Evolutionary conservation across 1,284 basidiomycete genomes (phyloP).

Genomic region (Sanghuangporus sanghuang): DNA sequence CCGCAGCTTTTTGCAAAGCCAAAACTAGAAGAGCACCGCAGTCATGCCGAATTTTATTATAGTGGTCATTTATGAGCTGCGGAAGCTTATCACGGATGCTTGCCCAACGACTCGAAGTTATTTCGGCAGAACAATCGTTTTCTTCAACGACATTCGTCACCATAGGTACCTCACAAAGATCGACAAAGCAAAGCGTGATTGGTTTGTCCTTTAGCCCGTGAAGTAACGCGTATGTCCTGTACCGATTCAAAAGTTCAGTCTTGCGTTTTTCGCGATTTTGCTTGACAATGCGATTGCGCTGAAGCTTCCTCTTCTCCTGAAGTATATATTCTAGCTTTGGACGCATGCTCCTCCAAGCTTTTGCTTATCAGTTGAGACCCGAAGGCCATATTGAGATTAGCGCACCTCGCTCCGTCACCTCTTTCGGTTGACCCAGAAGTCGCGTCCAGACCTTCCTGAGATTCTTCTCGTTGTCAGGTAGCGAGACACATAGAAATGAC

Average conservation of each 20-base stretch:
- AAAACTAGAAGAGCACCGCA: background rate
- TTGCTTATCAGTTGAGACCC: background rate
- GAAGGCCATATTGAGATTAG: background rate
- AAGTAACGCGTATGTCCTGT: no score
- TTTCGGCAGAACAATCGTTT: background rate
- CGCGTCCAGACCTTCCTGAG: background rate
- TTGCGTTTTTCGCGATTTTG: background rate
- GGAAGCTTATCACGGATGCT: background rate
- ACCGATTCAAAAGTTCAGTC: background rate
- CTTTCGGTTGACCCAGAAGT: background rate
- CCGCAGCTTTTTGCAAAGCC: background rate
- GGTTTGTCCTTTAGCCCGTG: background rate
- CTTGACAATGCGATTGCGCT: background rate
- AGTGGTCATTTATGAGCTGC: background rate
- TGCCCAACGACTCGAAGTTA: background rate
- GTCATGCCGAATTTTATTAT: background rate
- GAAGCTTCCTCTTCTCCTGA: background rate
- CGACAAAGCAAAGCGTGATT: background rate
- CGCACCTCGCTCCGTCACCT: background rate
- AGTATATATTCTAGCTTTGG: background rate
- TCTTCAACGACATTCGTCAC: background rate
- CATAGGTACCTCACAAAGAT: background rate
- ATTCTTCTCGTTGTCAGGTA: background rate
- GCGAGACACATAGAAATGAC: background rate
- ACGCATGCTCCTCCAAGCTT: background rate